Evolutionary conservation across 139 green algal genomes (phyloP), one percentile per base, ranked within the genome.

Genomic region (Astrephomene gubernaculifera): DNA sequence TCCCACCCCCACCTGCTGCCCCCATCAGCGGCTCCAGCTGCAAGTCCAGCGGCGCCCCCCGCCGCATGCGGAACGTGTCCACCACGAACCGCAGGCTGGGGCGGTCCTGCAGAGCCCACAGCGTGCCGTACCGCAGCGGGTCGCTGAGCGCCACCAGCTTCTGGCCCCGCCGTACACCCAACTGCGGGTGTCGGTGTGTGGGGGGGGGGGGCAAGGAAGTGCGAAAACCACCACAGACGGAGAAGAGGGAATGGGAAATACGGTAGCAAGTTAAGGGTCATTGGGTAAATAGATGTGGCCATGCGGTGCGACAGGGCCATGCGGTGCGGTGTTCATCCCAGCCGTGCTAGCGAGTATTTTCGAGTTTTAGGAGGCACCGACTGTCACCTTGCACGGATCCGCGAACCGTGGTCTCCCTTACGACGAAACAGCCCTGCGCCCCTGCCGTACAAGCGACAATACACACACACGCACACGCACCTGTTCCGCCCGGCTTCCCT

Each of bases 1-100:
- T 44, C 70, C n/a, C 39, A 1, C 43, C 3, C 64, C 12, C 79
- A 79, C 80, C 80, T 9, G 57, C 53, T 35, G 41, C 1, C 67
- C n/a, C 8, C 81, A 75, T 45, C 67, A 65, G 7, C 5, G 54
- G 53, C 70, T 81, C 54, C 31, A 87, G 72, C 81, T 73, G 39
- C 27, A 87, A 41, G 43, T 84, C 78, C 19, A 84, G 74, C 21
- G 78, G 78, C 39, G n/a, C 36, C 2, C 44, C 35, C 1, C 69
- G 69, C 3, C 78, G 80, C 74, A 86, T 83, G 31, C 52, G 52
- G 68, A 91, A 82, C 0, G 70, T 82, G 82, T 90, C 87, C 41
- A 84, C 76, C 45, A 91, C 76, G 63, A 89, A 89, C 10, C 78
- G 71, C 63, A 91, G 71, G 21, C 57, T 82, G 44, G 83, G 68